phyloP scores from a whole-genome alignment of 1,139 yeast species.

The Saccharomyces pastorianus region DNA sequence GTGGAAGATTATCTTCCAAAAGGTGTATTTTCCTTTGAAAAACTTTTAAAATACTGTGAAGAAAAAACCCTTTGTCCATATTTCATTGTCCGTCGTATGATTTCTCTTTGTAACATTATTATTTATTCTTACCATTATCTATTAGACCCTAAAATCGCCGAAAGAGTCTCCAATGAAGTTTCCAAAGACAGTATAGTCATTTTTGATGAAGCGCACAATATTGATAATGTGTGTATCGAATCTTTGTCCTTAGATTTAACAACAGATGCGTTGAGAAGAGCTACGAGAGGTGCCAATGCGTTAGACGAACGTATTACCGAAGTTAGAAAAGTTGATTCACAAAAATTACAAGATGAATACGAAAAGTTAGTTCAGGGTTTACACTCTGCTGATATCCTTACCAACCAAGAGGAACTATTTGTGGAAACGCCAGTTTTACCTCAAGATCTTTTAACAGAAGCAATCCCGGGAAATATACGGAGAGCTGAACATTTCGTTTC shows the following conservation, averaged over 20 bases:
- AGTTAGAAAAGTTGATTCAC: slow-evolving; percentile 74
- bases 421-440: slow-evolving; percentile 86
- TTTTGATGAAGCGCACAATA: slow-evolving; percentile 97
- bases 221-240: slow-evolving; percentile 96
- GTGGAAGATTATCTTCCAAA: slow-evolving; percentile 83
- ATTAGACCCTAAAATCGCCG: slow-evolving; percentile 94
- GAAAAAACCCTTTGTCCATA: slow-evolving; percentile 83
- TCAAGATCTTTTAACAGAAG: slow-evolving; percentile 77
- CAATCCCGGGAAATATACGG: slow-evolving; percentile 93
- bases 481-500: slow-evolving; percentile 96
- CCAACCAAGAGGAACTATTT: slow-evolving; percentile 57
- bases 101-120: slow-evolving; percentile 85
- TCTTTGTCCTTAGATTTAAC: slow-evolving; percentile 82
- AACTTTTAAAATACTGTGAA: slow-evolving; percentile 67
- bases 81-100: slow-evolving; percentile 96
- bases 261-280: slow-evolving; percentile 74
- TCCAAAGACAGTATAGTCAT: slow-evolving; percentile 90
- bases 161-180: slow-evolving; percentile 83
- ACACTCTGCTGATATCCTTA: slow-evolving; percentile 30
- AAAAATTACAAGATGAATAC: slow-evolving; percentile 79
- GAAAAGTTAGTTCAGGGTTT: slow-evolving; percentile 86
- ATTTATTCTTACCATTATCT: slow-evolving; percentile 94
- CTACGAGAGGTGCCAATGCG: slow-evolving; percentile 72
- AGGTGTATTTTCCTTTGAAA: slow-evolving; percentile 92
- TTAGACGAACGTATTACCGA: slow-evolving; percentile 70